Percentiles rank a stretch among this genome's conserved stretches.
Conservation (phyloP, 352 stramenopile species). For the Peronosclerospora sorghi region DNA sequence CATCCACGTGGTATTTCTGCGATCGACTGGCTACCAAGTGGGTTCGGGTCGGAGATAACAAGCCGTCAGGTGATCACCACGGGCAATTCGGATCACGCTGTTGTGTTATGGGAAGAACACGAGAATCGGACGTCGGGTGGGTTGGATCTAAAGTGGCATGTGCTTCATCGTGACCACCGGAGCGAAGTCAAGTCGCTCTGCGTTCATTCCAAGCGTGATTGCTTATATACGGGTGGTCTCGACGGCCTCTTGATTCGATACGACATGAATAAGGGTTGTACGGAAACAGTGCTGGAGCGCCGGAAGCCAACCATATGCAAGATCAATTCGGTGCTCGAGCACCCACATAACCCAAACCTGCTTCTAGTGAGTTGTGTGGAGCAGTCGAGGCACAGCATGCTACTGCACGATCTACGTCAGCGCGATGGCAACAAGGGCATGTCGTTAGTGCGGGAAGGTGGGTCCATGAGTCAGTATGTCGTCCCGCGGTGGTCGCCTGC, state of each 20-base stretch:
- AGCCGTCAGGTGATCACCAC: conserved; percentile 52
- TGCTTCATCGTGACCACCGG: conserved; percentile 62
- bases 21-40: conserved; percentile 57
- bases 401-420: conserved; percentile 67
- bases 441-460: conserved; percentile 53
- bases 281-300: conserved; percentile 46
- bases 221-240: conserved; percentile 57
- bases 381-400: conserved; percentile 45
- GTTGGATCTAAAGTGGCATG: conserved; percentile 47
- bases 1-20: conserved; percentile 52
- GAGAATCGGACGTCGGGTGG: conserved; percentile 17
- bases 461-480: conserved; percentile 77
- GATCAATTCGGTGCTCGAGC: conserved; percentile 75
- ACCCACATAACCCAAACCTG: conserved; percentile 75
- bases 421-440: conserved; percentile 36
- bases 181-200: conserved; percentile 71
- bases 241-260: conserved; percentile 66
- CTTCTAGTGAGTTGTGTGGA: conserved; percentile 69
- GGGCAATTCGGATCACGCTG: conserved; percentile 52
- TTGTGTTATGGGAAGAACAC: conserved; percentile 70
- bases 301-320: conserved; percentile 71
- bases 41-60: conserved; percentile 32
- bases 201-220: conserved; percentile 58
- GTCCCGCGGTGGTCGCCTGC: conserved; percentile 71
- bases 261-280: conserved; percentile 39